Conservation (phyloP, 1,139 yeast genomes). For the Kodamaea arcana region DNA sequence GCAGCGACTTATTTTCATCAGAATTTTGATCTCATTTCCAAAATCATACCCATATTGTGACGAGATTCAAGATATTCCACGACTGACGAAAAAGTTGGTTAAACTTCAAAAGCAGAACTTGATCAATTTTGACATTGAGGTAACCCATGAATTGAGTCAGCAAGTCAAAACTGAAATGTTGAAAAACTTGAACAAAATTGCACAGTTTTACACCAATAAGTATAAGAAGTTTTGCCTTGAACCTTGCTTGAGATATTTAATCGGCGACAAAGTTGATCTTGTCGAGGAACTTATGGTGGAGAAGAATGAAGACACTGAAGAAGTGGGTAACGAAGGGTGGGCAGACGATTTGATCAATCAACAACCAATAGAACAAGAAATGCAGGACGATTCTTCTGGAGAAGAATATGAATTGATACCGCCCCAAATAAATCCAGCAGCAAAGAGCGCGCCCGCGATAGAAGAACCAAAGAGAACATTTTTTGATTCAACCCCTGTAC, state of each 20-base stretch:
- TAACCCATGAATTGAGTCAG: constrained; percentile 60
- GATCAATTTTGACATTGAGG: constrained; percentile 64
- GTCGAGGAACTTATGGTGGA: constrained; percentile 30
- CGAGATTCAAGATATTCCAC: constrained; percentile 32
- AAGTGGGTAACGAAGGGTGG: constrained; percentile 43
- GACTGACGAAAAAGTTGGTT: constrained; percentile 17
- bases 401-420: constrained; percentile 22
- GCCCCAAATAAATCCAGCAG: constrained; percentile 1
- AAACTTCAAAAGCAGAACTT: constrained; percentile 22
- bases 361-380: constrained; percentile 30
- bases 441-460: constrained; percentile 1
- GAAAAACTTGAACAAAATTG: constrained; percentile 49
- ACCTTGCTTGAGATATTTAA: constrained; percentile 66
- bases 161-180: constrained; percentile 49
- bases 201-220: constrained; percentile 52
- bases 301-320: constrained; percentile 18
- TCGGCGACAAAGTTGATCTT: constrained; percentile 75
- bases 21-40: constrained; percentile 70
- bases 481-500: constrained; percentile 82
- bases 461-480: constrained; percentile 11
- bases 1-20: constrained; percentile 54
- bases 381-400: constrained; percentile 24
- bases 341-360: constrained; percentile 42
- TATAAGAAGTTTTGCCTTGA: constrained; percentile 70
- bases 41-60: constrained; percentile 60